phyloP scores from a whole-genome alignment of 257 asterid species.

The Henckelia pumila region DNA sequence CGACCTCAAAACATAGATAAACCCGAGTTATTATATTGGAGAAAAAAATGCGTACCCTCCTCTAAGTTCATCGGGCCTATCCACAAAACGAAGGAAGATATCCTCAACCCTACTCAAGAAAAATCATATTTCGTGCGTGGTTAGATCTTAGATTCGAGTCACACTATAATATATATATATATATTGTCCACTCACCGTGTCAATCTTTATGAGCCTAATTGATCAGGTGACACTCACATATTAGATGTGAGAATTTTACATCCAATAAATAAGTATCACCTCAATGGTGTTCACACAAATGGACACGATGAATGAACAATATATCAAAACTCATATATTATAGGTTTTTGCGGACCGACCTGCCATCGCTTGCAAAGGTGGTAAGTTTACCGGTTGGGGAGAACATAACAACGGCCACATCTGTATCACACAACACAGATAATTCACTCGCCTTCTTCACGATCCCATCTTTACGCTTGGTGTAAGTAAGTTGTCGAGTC shows the following conservation, averaged over 20 bases:
- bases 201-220: too few species aligned
- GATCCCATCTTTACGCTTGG: constrained; percentile 65
- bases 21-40: too few species aligned
- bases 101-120: constrained; percentile 53
- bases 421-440: constrained; percentile 47
- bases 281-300: too few species aligned
- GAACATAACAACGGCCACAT: constrained; percentile 64
- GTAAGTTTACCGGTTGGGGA: constrained; percentile 37
- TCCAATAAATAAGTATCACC: too few species aligned
- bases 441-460: constrained; percentile 67
- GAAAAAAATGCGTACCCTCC: constrained; percentile 42
- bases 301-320: too few species aligned
- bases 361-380: constrained; percentile 43
- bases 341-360: constrained; percentile 40
- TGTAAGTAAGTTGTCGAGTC: constrained; percentile 44
- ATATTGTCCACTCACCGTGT: too few species aligned
- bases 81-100: constrained; percentile 52
- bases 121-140: background rate
- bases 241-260: too few species aligned
- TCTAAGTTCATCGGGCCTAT: constrained; percentile 53
- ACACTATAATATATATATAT: background rate
- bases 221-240: too few species aligned
- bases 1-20: background rate
- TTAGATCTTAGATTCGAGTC: background rate
- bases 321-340: too few species aligned